A percentile compares a stretch with the other conserved stretches of the same genome.
Conservation (phyloP, 75 land plant species). For the Cunninghamia lanceolata region DNA sequence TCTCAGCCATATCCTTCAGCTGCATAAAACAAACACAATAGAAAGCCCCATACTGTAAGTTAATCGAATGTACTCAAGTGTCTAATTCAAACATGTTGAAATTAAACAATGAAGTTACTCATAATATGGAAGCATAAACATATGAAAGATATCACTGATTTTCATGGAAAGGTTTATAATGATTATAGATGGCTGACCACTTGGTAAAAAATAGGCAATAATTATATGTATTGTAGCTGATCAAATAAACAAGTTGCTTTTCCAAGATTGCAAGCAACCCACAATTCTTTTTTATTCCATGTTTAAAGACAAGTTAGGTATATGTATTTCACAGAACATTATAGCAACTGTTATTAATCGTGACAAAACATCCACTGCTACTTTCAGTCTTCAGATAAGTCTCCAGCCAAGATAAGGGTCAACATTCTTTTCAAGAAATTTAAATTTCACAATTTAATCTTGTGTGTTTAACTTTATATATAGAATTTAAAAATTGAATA, state of each 20-base stretch:
- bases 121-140: neutral
- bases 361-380: neutral
- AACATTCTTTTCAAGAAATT: neutral
- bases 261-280: neutral
- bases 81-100: neutral
- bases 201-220: neutral
- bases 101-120: neutral
- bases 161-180: neutral
- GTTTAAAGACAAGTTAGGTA: neutral
- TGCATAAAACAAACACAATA: conserved; percentile 17
- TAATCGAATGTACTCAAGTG: neutral
- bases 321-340: neutral
- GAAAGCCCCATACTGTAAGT: neutral
- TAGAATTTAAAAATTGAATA: neutral
- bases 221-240: neutral
- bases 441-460: neutral
- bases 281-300: neutral
- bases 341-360: neutral
- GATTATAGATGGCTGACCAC: neutral
- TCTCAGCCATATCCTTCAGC: conserved; percentile 61
- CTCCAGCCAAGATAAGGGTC: neutral
- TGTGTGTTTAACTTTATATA: neutral
- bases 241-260: neutral
- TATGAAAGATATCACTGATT: neutral
- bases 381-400: neutral